Conservation (phyloP, 2,329 filamentous ascomycete genomes). For the Fusarium haematococcum region DNA sequence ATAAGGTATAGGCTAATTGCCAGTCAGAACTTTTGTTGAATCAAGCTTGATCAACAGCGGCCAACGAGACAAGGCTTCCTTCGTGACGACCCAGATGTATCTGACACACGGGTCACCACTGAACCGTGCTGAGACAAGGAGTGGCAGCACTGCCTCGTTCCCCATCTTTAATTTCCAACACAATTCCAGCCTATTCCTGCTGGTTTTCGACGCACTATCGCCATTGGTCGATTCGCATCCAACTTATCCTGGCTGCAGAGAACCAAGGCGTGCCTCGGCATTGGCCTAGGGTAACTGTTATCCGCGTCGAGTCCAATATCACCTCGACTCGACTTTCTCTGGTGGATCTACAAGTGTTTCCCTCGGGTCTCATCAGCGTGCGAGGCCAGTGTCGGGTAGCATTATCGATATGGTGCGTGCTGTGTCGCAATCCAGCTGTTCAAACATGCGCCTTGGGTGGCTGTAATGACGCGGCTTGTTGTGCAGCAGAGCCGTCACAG, state of each 20-base stretch:
- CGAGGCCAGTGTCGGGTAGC: background rate
- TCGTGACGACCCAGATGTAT: background rate
- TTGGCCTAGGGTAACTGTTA: background rate
- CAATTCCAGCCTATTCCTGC: background rate
- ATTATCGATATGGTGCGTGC: background rate
- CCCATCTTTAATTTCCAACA: background rate
- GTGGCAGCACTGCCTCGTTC: background rate
- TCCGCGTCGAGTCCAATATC: background rate
- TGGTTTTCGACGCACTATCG: background rate
- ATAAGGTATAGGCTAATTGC: background rate
- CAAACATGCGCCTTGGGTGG: background rate
- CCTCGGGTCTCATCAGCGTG: background rate
- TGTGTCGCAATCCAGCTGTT: background rate
- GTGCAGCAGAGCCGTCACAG: background rate
- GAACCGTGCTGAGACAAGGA: background rate
- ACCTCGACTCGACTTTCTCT: background rate
- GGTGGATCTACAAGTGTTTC: background rate
- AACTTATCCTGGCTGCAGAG: background rate
- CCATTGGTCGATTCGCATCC: background rate
- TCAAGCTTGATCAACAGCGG: background rate
- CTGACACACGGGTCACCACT: background rate
- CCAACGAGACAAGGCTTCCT: background rate
- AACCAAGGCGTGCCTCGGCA: background rate
- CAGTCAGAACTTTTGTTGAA: background rate
- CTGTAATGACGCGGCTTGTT: background rate